These are phyloP conservation scores for Tetradesmus obliquus DNA, from an alignment of 139 green algal genomes.

Conservation along the genomic window DNA sequence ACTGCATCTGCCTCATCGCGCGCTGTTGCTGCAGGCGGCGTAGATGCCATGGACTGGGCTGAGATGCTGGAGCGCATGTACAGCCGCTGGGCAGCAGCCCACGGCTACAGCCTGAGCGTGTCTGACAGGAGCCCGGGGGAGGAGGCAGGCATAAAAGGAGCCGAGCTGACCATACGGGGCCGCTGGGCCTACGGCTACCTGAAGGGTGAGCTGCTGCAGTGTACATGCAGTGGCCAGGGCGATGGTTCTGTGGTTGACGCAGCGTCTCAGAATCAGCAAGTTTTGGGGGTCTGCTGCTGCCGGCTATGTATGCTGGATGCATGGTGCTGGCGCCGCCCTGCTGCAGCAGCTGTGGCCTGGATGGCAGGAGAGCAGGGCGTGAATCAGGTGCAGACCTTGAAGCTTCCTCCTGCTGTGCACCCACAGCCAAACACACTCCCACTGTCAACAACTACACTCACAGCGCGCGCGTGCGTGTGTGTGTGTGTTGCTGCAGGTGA, in stretches of 20 bases:
- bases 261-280: not conserved
- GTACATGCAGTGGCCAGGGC: not conserved
- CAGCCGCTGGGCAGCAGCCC: constrained; percentile 77
- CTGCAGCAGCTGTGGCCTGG: not conserved
- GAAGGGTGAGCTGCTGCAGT: constrained; percentile 23
- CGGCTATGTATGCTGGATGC: not conserved
- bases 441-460: no score
- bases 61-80: constrained; percentile 93
- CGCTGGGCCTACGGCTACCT: constrained; percentile 65
- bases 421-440: no score
- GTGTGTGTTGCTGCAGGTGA: constrained; percentile 62
- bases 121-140: constrained; percentile 74
- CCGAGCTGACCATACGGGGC: constrained; percentile 87
- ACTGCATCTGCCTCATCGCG: not conserved
- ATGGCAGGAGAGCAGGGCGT: no score
- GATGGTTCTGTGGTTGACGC: not conserved
- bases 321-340: not conserved
- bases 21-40: constrained; percentile 66
- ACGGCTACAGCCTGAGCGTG: constrained; percentile 53
- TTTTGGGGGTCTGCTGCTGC: not conserved
- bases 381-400: no score
- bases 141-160: constrained; percentile 92
- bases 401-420: no score
- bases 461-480: no score
- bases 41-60: constrained; percentile 94